Percentiles rank a stretch among this genome's conserved stretches.
phyloP scores from a whole-genome alignment of 129 eudicot species.

The Pittosporum tobira region DNA sequence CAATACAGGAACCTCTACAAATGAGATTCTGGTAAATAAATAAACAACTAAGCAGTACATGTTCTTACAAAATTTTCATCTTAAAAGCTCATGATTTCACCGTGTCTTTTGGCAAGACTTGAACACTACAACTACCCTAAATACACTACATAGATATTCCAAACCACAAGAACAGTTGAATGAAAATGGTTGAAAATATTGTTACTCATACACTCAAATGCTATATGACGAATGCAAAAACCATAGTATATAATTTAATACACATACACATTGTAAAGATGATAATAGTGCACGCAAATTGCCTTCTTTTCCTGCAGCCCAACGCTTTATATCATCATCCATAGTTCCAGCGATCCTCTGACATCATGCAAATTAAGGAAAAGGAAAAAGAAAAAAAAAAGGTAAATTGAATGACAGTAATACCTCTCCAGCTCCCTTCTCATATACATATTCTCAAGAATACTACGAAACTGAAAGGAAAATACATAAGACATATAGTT shows the following conservation, averaged over 20 bases:
- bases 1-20: too few species aligned
- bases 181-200: background rate
- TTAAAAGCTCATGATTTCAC: background rate
- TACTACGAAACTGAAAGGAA: background rate
- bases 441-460: too few species aligned
- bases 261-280: slow-evolving; percentile 52
- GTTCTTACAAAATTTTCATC: background rate
- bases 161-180: background rate
- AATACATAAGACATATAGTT: background rate
- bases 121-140: background rate
- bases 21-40: too few species aligned
- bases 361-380: slow-evolving; percentile 11
- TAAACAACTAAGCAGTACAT: background rate
- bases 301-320: slow-evolving; percentile 95
- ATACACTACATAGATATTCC: background rate
- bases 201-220: background rate
- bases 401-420: background rate
- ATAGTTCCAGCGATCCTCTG: slow-evolving; percentile 73
- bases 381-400: background rate
- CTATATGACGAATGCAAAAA: background rate
- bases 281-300: slow-evolving; percentile 87
- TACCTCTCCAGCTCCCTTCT: too few species aligned
- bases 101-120: background rate
- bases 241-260: slow-evolving; percentile 5
- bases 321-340: slow-evolving; percentile 67